Evolutionary conservation across 176 grass and related monocot species (phyloP).

Genomic region (Hsuehochloa calcarea): DNA sequence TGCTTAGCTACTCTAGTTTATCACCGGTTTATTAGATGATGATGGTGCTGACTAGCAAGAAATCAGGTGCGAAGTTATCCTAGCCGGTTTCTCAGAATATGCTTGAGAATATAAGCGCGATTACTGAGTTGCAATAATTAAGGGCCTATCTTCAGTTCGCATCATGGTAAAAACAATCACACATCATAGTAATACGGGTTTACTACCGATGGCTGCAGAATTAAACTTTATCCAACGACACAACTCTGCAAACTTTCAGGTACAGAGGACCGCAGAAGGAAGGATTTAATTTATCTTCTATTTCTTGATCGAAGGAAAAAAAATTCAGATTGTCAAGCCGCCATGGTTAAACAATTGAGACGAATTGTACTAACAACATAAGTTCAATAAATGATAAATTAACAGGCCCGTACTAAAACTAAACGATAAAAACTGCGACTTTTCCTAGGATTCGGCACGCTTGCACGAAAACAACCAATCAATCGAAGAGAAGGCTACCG

Average conservation of each 20-base stretch:
- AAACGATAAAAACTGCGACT: not conserved
- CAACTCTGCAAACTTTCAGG: not conserved
- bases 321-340: not conserved
- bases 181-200: not conserved
- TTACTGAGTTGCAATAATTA: not conserved
- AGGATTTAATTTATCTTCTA: not conserved
- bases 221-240: not conserved
- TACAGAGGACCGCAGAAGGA: not conserved
- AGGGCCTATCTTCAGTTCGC: not conserved
- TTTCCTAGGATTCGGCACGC: not conserved
- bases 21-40: too few relatives aligned
- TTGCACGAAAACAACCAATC: not conserved
- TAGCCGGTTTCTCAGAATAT: slow-evolving; percentile 19
- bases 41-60: not conserved
- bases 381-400: not conserved
- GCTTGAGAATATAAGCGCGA: slow-evolving; percentile 18
- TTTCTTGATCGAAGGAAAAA: not conserved
- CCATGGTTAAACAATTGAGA: slow-evolving; percentile 7
- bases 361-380: not conserved
- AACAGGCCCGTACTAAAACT: not conserved
- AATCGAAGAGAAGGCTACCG: not conserved
- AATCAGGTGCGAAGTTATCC: slow-evolving; percentile 21
- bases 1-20: too few relatives aligned
- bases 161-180: not conserved
- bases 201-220: not conserved